Percentiles rank a stretch among this genome's conserved stretches.
Conservation (phyloP, 805 yeast genomes). For the Kregervanrija delftensis region DNA sequence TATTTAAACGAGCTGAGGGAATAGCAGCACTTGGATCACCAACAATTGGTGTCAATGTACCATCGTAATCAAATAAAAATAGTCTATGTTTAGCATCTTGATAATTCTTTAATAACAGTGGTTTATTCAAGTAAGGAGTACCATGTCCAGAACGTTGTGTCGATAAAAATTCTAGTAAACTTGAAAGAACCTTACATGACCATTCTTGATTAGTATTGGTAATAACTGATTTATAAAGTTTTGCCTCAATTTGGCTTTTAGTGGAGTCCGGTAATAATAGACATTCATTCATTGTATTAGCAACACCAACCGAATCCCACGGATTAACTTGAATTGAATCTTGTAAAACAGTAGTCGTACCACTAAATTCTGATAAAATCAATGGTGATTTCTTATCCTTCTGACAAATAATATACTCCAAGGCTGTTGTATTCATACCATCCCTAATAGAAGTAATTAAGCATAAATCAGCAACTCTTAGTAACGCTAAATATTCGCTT, state of each 20-base stretch:
- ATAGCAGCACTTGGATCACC: slow-evolving; percentile 97
- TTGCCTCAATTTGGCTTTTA: slow-evolving; percentile 39
- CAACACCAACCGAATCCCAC: slow-evolving; percentile 93
- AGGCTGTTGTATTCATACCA: slow-evolving; percentile 92
- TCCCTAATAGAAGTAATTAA: slow-evolving; percentile 87
- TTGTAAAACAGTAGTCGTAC: slow-evolving; percentile 64
- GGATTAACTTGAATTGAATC: slow-evolving; percentile 88
- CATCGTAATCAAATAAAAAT: slow-evolving; percentile 93
- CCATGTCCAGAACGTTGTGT: slow-evolving; percentile 40
- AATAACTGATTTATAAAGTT: slow-evolving; percentile 57
- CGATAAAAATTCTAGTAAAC: slow-evolving; percentile 26
- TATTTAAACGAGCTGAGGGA: slow-evolving; percentile 68
- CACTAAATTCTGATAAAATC: slow-evolving; percentile 88
- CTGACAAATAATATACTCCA: slow-evolving; percentile 88
- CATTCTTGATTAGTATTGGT: slow-evolving; percentile 73
- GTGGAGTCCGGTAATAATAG: slow-evolving; percentile 46
- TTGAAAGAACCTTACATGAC: slow-evolving; percentile 57
- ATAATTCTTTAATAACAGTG: slow-evolving; percentile 54
- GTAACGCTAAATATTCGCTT: slow-evolving; percentile 82
- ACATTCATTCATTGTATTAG: slow-evolving; percentile 70
- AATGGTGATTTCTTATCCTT: slow-evolving; percentile 68
- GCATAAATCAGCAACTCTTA: slow-evolving; percentile 86
- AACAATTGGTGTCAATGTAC: slow-evolving; percentile 94
- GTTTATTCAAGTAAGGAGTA: slow-evolving; percentile 79
- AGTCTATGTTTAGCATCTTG: slow-evolving; percentile 57